Evolutionary conservation across 208 protist species (phyloP).

Genomic region (Wallacemonas sp.): DNA sequence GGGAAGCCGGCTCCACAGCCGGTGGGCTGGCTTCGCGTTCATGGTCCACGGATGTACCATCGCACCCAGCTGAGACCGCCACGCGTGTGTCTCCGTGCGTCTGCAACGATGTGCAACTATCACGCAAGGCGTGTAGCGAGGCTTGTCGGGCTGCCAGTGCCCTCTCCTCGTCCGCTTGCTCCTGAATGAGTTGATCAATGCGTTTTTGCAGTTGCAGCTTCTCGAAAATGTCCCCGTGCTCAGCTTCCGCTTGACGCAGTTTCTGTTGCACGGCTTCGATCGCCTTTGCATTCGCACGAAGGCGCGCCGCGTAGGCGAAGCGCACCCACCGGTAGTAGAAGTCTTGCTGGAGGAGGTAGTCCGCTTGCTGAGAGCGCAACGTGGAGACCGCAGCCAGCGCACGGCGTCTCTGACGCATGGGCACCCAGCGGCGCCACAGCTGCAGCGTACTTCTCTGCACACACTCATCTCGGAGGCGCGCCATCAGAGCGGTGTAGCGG

Average conservation of each 20-base stretch:
- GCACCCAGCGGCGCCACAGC: constrained; percentile 52
- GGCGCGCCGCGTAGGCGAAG: constrained; percentile 30
- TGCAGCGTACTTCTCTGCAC: constrained; percentile 31
- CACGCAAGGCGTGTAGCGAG: constrained; percentile 24
- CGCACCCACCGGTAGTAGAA: constrained; percentile 55
- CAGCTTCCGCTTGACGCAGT: constrained; percentile 51
- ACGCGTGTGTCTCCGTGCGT: constrained; percentile 1
- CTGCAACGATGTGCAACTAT: constrained; percentile 5
- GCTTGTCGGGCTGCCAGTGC: constrained; percentile 27
- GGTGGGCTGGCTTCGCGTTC: not conserved
- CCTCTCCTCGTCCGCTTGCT: constrained; percentile 45
- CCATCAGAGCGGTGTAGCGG: constrained; percentile 12
- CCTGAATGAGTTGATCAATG: constrained; percentile 51
- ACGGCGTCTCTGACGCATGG: constrained; percentile 19
- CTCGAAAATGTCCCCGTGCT: constrained; percentile 78
- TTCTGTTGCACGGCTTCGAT: constrained; percentile 39
- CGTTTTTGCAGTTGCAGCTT: constrained; percentile 82
- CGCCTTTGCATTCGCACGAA: constrained; percentile 24
- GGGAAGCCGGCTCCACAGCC: constrained; percentile 5
- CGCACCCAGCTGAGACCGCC: constrained; percentile 3
- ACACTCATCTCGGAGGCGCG: not conserved
- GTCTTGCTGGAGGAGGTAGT: constrained; percentile 30
- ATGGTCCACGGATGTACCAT: not conserved
- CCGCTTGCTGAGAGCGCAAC: constrained; percentile 37
- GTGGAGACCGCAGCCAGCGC: constrained; percentile 42